phyloP scores from a whole-genome alignment of 345 rosid species.

The Sonneratia alba region DNA sequence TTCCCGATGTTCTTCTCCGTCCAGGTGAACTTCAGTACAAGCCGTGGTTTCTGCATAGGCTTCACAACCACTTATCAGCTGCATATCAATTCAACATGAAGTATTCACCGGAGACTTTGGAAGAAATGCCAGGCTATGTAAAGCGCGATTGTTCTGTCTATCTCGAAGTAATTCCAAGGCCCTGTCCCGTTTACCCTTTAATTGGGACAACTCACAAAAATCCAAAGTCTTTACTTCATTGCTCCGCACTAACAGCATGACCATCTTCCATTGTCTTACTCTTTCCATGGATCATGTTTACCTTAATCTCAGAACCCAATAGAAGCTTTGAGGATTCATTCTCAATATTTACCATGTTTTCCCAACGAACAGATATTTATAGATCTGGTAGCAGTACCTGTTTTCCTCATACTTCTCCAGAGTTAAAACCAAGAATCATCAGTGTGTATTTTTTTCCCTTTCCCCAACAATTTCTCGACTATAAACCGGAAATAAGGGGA shows the following conservation, averaged over 20 bases:
- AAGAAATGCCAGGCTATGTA: not conserved
- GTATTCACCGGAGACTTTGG: not conserved
- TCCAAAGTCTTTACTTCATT: not conserved
- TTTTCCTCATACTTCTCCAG: not conserved
- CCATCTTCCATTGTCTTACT: not conserved
- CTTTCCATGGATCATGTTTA: too few relatives aligned
- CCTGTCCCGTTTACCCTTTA: too few relatives aligned
- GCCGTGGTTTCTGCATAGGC: conserved; percentile 62
- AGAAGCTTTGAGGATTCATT: too few relatives aligned
- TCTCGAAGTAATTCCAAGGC: not conserved
- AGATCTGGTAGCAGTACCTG: not conserved
- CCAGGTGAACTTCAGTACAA: conserved; percentile 80
- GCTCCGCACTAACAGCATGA: not conserved
- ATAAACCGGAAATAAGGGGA: not conserved
- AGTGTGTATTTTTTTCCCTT: not conserved
- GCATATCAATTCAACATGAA: not conserved
- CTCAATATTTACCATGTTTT: not conserved
- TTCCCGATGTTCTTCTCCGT: conserved; percentile 75
- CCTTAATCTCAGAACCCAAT: not conserved
- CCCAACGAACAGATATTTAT: not conserved
- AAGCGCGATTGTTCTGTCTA: not conserved
- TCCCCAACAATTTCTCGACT: not conserved
- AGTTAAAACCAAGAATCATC: not conserved
- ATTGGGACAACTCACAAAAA: too few relatives aligned
- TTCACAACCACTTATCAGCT: conserved; percentile 42